Percentiles rank a stretch among this genome's conserved stretches.
These are phyloP conservation scores for Diaporthe destruens DNA, from an alignment of 2,329 filamentous ascomycete genomes.

Conservation along the genomic window DNA sequence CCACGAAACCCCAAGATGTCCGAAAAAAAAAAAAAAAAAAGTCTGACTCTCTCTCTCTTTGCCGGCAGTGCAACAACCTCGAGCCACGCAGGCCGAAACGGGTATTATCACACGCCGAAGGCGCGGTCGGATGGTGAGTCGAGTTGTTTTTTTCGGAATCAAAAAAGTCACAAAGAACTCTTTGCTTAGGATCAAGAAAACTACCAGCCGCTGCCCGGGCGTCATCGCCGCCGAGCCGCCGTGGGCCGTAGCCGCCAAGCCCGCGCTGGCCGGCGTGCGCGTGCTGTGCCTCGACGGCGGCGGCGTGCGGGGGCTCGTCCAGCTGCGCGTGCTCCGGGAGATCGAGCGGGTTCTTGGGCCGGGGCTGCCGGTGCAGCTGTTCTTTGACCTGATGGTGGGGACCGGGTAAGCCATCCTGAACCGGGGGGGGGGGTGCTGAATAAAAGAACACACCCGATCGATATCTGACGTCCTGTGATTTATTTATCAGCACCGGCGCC, in stretches of 20 bases:
- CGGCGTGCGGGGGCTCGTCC: not conserved
- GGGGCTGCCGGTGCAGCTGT: slow-evolving; percentile 10
- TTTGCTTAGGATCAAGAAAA: not conserved
- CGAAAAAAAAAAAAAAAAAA: no score
- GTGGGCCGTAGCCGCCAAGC: slow-evolving; percentile 49
- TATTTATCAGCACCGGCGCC: not conserved
- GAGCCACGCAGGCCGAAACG: slow-evolving; percentile 8
- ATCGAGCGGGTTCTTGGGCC: slow-evolving; percentile 20
- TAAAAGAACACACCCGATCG: no score
- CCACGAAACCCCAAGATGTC: no score
- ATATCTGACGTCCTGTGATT: not conserved
- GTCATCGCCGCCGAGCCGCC: slow-evolving; percentile 45
- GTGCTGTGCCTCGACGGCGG: slow-evolving; percentile 39
- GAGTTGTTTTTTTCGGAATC: no score
- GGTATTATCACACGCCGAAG: not conserved
- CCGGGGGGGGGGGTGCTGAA: no score
- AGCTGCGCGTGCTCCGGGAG: not conserved
- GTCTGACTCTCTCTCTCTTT: not conserved
- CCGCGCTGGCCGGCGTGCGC: slow-evolving; percentile 48
- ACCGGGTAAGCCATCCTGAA: no score
- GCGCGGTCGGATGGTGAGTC: slow-evolving; percentile 14
- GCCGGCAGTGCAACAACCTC: slow-evolving; percentile 21
- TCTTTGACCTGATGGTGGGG: slow-evolving; percentile 30
- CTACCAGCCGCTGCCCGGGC: not conserved
- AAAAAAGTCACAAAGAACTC: no score